Base-by-base conservation (phyloP, 2,329 filamentous ascomycete genomes). In the Epichloe glyceriae region DNA sequence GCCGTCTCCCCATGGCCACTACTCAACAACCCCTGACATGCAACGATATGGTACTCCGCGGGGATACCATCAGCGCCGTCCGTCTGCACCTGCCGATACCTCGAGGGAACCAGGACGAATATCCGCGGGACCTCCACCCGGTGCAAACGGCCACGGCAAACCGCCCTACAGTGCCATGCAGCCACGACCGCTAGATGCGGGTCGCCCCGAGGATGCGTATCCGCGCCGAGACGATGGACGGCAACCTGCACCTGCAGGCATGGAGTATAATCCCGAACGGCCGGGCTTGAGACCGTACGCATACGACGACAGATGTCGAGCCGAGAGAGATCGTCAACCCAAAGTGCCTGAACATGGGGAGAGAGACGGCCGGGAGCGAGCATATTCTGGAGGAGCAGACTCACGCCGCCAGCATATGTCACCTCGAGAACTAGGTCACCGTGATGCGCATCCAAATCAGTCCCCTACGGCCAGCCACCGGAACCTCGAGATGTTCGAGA, bases 31-130 rank as follows among this genome's bases (percentile, higher is more conserved):
- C 0, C 79, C 78, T 26, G 80, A 82, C 56, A 62, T 76, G 17
- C 73, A 75, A 54, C 73, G 78, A 53, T 83, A 79, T 56, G 72
- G 75, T 35, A 83, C 80, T 2, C 78, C 80, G 1, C 77, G 80
- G 50, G 65, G 69, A 11, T 83, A 79, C 56, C 65, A 70, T 45
- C 71, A 72, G 43, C 70, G 76, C 38, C 73, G 72, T 4, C 72
- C 73, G 1, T 75, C 74, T 40, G 65, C 70, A 14, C 67, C 68
- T 5, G 64, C 65, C 14, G 79, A 82, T 20, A 72, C 60, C 55
- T 64, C 60, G 39, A 62, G 70, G 53, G 70, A 73, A 10, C 60
- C 64, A 10, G 62, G 61, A 7, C 65, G 69, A 22, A 59, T 70
- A 58, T 59, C 67, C 14, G 58, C 64, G 14, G 66, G 67, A 4